These are phyloP conservation scores for Tolypocladium amazonense DNA, from an alignment of 2,329 filamentous ascomycete genomes.

Conservation along the genomic window DNA sequence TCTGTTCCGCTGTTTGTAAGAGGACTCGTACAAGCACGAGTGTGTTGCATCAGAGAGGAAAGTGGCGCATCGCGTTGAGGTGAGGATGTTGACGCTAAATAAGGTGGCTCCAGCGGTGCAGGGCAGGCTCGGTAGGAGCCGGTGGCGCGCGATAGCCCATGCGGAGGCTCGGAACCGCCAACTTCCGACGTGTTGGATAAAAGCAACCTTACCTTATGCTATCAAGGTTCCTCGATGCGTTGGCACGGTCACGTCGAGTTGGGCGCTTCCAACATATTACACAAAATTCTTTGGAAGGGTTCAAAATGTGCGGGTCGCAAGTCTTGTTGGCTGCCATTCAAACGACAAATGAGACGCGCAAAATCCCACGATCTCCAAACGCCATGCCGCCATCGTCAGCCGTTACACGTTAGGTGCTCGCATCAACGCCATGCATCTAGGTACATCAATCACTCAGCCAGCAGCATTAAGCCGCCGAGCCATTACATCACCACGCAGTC, in stretches of 20 bases:
- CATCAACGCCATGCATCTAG: neutral
- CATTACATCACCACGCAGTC: constrained; percentile 39
- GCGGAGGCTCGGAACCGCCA: neutral
- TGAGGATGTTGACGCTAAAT: neutral
- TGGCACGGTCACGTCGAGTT: neutral
- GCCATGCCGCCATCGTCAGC: constrained; percentile 1
- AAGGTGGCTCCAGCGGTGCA: neutral
- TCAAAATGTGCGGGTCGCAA: neutral
- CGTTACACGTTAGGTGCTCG: neutral
- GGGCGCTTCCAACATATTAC: neutral
- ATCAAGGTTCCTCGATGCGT: neutral
- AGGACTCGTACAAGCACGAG: too few species aligned
- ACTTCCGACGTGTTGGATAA: neutral
- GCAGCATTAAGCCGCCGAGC: neutral
- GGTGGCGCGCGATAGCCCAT: neutral
- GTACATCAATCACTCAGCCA: neutral
- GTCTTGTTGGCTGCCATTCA: neutral
- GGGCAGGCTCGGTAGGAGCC: neutral
- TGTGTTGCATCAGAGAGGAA: neutral
- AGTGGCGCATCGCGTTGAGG: neutral
- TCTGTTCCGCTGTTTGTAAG: neutral
- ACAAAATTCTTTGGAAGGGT: neutral
- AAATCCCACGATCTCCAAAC: neutral
- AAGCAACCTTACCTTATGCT: too few species aligned
- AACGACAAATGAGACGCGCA: neutral